Percentiles rank a stretch among this genome's conserved stretches.
These are phyloP conservation scores for Bryoglossum gracile DNA, from an alignment of 495 filamentous ascomycete species.

Conservation along the genomic window DNA sequence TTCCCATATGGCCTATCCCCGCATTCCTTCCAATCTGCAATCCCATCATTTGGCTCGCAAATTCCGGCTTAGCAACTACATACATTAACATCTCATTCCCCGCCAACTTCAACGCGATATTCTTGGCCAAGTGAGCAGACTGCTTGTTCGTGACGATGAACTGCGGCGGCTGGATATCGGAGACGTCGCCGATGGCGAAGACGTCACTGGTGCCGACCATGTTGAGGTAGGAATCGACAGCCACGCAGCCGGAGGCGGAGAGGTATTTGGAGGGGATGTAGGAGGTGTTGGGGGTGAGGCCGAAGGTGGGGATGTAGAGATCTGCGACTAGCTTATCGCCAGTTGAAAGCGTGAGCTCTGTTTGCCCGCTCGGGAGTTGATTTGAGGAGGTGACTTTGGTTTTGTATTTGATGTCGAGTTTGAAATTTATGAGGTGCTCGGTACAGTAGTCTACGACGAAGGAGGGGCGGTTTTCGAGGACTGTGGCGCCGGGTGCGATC, in stretches of 20 bases:
- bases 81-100: no score
- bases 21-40: no score
- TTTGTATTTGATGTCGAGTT: conserved; percentile 22
- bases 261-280: conserved; percentile 29
- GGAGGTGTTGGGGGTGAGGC: conserved; percentile 34
- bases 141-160: conserved; percentile 12
- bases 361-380: conserved; percentile 14
- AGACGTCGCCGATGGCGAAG: conserved; percentile 37
- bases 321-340: conserved; percentile 27
- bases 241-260: conserved; percentile 27
- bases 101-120: no score
- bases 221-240: conserved; percentile 30
- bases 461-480: conserved; percentile 37
- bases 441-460: conserved; percentile 26
- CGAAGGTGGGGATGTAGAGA: conserved; percentile 36
- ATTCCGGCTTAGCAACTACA: no score
- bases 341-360: conserved; percentile 22
- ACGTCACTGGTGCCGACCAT: conserved; percentile 31
- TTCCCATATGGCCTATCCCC: no score
- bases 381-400: conserved; percentile 13
- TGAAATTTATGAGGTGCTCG: conserved; percentile 28
- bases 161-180: conserved; percentile 6
- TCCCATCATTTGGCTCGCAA: no score
- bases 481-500: conserved; percentile 27
- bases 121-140: conserved; percentile 14